Evolutionary conservation across 1,284 basidiomycete genomes (phyloP), one percentile per base, ranked within the genome.

Genomic region (Ustilago cynodontis): DNA sequence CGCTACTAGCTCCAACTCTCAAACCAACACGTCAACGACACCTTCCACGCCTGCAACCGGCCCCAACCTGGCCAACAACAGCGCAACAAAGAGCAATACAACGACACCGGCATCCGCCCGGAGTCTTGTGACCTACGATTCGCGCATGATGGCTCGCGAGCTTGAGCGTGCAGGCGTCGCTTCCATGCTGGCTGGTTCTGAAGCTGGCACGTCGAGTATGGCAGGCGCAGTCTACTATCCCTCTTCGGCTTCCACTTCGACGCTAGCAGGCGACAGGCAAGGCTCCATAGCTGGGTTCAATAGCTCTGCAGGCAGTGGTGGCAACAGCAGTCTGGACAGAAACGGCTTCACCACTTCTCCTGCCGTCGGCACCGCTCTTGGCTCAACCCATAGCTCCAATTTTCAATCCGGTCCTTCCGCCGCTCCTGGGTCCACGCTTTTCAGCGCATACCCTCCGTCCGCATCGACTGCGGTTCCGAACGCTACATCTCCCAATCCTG

Each of bases 121-220:
- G 37, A 71, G 59, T 45, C 37, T 75, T 1, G 9, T 31, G 16
- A 29, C 67, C 0, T 78, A 80, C 35, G 78, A 79, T 31, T 59
- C 62, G 6, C 64, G 65, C 24, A 74, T 71, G 57, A 80, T 80
- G 78, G 61, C 77, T 1, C 39, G 67, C 2, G 78, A 80, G 53
- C 70, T 80, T 20, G 77, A 80, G 35, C 65, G 75, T 16, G 77
- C 76, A 8, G 72, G 72, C 20, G 71, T 69, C 4, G 49, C 74
- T 37, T 57, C 59, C 51, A 71, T 71, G 73, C 66, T 75, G 10
- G 65, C 66, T n/a, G 72, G 71, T 22, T 63, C 66, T 2, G 76
- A 75, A 28, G 66, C 61, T 10, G 59, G 50, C 18, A 31, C 62
- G 10, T 31, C 53, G 16, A 47, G 39, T 37, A 26, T 47, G 16